Evolutionary conservation across 108 stramenopile species (phyloP), one percentile per base, ranked within the genome.

Genomic region (Conticribra guillardii): DNA sequence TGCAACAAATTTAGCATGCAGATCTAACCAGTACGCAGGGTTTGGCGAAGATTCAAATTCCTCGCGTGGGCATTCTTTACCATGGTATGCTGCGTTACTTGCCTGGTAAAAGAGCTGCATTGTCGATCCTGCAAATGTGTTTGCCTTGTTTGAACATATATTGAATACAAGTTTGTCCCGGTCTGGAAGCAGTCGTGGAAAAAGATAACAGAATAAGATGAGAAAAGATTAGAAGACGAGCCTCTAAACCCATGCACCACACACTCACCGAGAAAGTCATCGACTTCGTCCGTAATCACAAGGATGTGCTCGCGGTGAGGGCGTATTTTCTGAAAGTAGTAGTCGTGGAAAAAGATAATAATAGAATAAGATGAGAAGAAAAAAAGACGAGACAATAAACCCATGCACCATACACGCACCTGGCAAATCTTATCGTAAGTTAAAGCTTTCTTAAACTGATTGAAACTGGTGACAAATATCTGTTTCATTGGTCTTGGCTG

Each of bases 151-250:
- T 19, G 70, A 81, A 54, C 83, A 84, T 33, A 84, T 84, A 44
- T 84, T 84, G 80, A 84, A 84, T 17, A 84, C 83, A 15, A 84
- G 80, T 60, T 84, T 84, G 58, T 84, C 78, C 1, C 83, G 70
- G 45, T 84, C 82, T 58, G 37, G 37, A 9, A 5, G 11, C 37
- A 11, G 11, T 41, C 8, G 11, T 9, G 37, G 37, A 41, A 27
- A 11, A 62, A 62, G 22, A 2, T 41, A 27, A 26, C 9, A 9
- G 61, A 62, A 21, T 28, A 14, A 4, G 9, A 29, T 30, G 18
- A 21, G 16, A 57, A 11, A n/a, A 16, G 18, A 29, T n/a, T n/a
- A 57, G 31, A 11, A 57, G 1, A 31, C 31, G 17, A 4, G 7
- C 7, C 3, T 2, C 3, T 1, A 30, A 26, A 11, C 9, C 7